Conservation (phyloP, 495 filamentous ascomycete species). For the Penicillium desertorum region DNA sequence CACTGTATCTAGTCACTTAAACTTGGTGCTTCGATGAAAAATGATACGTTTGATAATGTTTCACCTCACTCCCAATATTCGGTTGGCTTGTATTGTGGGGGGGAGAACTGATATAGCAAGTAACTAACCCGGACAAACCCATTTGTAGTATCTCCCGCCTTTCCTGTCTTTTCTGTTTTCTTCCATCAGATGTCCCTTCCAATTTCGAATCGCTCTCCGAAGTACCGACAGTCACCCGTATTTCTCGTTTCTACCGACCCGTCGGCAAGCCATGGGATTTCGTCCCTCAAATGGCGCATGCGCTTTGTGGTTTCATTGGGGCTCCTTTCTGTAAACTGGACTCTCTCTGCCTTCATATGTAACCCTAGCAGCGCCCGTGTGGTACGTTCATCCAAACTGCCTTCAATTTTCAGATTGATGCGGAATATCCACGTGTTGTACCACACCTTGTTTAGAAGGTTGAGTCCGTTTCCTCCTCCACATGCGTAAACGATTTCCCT, state of each 20-base stretch:
- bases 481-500: background rate
- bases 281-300: slow-evolving; percentile 2
- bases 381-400: background rate
- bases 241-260: background rate
- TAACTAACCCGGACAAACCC: too few species aligned
- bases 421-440: background rate
- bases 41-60: too few species aligned
- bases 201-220: background rate
- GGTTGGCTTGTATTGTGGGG: too few species aligned
- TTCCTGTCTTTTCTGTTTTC: background rate
- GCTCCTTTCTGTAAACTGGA: background rate
- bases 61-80: too few species aligned
- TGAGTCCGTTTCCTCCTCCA: background rate
- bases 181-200: background rate
- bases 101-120: too few species aligned
- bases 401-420: slow-evolving; percentile 1
- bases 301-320: background rate
- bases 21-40: too few species aligned
- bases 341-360: too few species aligned
- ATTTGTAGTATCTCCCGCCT: too few species aligned
- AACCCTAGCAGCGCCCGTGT: too few species aligned
- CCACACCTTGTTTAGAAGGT: background rate
- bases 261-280: background rate
- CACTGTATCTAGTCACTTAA: too few species aligned
- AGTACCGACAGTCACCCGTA: background rate